These are phyloP conservation scores for Chloris gayana DNA, from an alignment of 176 grass and related monocot genomes.

Conservation along the genomic window DNA sequence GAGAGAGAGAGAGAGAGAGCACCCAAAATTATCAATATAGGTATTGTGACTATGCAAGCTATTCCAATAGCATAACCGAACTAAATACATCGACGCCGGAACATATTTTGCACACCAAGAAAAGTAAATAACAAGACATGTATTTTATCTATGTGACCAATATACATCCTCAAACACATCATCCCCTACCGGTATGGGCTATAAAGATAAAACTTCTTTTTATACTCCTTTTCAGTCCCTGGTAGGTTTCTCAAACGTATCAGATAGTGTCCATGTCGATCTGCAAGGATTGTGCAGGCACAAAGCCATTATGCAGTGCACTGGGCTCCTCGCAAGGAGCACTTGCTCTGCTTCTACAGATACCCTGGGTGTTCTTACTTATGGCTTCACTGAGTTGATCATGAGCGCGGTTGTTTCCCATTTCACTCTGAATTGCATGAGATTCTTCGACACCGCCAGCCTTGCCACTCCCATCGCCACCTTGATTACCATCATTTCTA, in stretches of 20 bases:
- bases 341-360: background rate
- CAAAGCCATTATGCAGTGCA: background rate
- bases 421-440: background rate
- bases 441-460: background rate
- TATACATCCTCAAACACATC: background rate
- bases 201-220: background rate
- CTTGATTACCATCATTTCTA: background rate
- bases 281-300: background rate
- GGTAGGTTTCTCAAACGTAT: background rate
- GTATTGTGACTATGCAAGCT: background rate
- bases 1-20: no score
- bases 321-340: background rate
- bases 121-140: no score
- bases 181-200: background rate
- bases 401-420: background rate
- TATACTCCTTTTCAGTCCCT: background rate
- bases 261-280: constrained; percentile 8
- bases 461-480: background rate
- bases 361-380: background rate
- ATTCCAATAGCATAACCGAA: background rate
- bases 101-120: background rate
- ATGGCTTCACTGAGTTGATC: background rate
- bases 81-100: background rate
- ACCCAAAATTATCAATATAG: no score
- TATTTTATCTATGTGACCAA: background rate